These are phyloP conservation scores for Tylopilus plumbeoviolaceoides DNA, from an alignment of 768 basidiomycete genomes.

Conservation along the genomic window DNA sequence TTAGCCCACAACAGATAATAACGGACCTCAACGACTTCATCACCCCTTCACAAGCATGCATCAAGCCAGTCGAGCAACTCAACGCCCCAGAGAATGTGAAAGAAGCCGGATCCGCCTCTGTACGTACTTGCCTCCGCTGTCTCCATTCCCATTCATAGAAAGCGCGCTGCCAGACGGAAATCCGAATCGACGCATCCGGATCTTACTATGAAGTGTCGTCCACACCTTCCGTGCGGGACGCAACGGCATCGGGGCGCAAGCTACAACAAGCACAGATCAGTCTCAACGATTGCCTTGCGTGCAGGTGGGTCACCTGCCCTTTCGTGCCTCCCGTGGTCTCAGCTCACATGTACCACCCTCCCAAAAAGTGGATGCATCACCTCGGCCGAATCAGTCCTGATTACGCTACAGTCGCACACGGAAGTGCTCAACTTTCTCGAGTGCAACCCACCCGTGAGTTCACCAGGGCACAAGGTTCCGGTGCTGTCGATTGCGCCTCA, in stretches of 20 bases:
- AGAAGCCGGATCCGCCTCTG: constrained; percentile 41
- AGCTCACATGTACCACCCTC: constrained; percentile 9
- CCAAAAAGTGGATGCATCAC: constrained; percentile 90
- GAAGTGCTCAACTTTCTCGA: constrained; percentile 83
- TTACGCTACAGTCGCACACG: constrained; percentile 91
- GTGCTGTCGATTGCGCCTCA: constrained; percentile 90
- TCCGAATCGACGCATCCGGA: constrained; percentile 80
- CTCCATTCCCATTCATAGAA: constrained; percentile 3
- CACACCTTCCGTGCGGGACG: constrained; percentile 19
- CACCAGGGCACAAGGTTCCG: constrained; percentile 48
- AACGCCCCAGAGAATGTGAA: constrained; percentile 39
- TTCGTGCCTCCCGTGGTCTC: not conserved
- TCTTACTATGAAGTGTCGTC: constrained; percentile 81
- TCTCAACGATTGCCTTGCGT: constrained; percentile 95
- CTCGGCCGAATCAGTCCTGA: constrained; percentile 94
- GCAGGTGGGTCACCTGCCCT: constrained; percentile 61
- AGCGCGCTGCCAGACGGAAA: constrained; percentile 67
- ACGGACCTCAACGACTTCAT: constrained; percentile 98
- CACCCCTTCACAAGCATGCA: constrained; percentile 93
- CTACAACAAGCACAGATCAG: constrained; percentile 93
- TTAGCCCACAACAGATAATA: constrained; percentile 54
- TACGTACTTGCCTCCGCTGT: constrained; percentile 21
- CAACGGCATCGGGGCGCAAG: constrained; percentile 41
- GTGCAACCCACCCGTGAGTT: constrained; percentile 43
- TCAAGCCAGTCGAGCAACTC: constrained; percentile 80